Evolutionary conservation across 202 grass and related monocot species (phyloP).

Genomic region (Zizania palustris): DNA sequence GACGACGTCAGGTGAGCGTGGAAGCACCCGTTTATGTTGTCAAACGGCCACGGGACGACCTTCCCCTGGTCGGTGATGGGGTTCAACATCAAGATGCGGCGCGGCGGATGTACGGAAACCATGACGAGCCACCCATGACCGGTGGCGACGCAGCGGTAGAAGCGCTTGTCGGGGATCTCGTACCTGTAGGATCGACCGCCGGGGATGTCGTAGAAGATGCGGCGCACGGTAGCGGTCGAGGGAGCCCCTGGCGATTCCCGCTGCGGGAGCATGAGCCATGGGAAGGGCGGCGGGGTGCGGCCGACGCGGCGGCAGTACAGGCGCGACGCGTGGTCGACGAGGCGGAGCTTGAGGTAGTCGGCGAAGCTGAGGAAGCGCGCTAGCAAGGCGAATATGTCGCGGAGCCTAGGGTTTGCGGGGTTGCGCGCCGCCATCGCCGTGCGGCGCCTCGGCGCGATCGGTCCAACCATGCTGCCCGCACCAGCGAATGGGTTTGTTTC

Average conservation of each 20-base stretch:
- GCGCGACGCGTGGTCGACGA: slow-evolving; percentile 45
- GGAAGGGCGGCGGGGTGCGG: slow-evolving; percentile 43
- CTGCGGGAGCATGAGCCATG: slow-evolving; percentile 57
- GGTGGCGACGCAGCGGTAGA: slow-evolving; percentile 38
- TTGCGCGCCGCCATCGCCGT: slow-evolving; percentile 8
- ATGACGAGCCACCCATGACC: slow-evolving; percentile 53
- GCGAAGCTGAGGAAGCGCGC: slow-evolving; percentile 33
- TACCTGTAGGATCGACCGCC: slow-evolving; percentile 40
- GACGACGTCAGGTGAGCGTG: slow-evolving; percentile 39
- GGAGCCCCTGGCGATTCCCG: not conserved
- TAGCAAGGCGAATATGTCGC: slow-evolving; percentile 32
- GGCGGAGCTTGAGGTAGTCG: slow-evolving; percentile 44
- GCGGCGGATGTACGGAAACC: slow-evolving; percentile 24
- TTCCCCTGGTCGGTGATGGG: slow-evolving; percentile 21
- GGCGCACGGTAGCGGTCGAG: too few species aligned
- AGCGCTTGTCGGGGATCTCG: slow-evolving; percentile 24
- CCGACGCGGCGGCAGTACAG: slow-evolving; percentile 30
- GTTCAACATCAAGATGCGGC: slow-evolving; percentile 40
- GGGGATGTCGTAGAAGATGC: slow-evolving; percentile 53
- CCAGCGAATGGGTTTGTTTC: not conserved
- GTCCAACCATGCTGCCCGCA: not conserved
- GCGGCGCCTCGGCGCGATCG: not conserved
- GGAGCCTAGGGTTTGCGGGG: not conserved
- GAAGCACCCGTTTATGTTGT: slow-evolving; percentile 11
- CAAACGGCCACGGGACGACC: slow-evolving; percentile 45